These are phyloP conservation scores for Chlorella sp. DNA, from an alignment of 139 green algal genomes.

Conservation along the genomic window DNA sequence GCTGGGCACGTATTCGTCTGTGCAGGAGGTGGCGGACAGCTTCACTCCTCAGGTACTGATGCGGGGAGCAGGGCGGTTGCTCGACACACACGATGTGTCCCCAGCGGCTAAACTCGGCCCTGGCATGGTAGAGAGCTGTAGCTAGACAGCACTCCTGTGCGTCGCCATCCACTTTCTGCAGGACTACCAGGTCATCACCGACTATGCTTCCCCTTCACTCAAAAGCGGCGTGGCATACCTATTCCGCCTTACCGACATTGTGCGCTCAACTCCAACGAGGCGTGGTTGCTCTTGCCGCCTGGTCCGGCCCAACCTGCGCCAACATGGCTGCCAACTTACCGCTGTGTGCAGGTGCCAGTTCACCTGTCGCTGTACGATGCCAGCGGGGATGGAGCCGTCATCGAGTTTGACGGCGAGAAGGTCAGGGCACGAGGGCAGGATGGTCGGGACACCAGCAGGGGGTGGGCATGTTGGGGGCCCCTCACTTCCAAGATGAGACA, in stretches of 20 bases:
- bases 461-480: too few species aligned
- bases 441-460: too few species aligned
- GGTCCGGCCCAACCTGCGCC: too few species aligned
- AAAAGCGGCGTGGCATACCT: background rate
- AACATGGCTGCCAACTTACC: too few species aligned
- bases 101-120: too few species aligned
- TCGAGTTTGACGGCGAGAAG: background rate
- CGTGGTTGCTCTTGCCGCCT: too few species aligned
- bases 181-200: background rate
- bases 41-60: background rate
- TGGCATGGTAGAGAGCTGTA: too few species aligned
- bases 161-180: background rate
- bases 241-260: background rate
- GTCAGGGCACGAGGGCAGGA: background rate
- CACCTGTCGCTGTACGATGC: background rate
- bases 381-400: background rate
- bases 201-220: background rate
- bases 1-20: background rate
- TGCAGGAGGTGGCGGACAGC: background rate
- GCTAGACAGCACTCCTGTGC: background rate
- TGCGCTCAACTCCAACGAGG: background rate
- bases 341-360: background rate
- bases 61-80: background rate
- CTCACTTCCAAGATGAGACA: too few species aligned
- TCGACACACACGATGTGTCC: background rate